These are phyloP conservation scores for Halenospora varia DNA, from an alignment of 495 filamentous ascomycete genomes.

Conservation along the genomic window DNA sequence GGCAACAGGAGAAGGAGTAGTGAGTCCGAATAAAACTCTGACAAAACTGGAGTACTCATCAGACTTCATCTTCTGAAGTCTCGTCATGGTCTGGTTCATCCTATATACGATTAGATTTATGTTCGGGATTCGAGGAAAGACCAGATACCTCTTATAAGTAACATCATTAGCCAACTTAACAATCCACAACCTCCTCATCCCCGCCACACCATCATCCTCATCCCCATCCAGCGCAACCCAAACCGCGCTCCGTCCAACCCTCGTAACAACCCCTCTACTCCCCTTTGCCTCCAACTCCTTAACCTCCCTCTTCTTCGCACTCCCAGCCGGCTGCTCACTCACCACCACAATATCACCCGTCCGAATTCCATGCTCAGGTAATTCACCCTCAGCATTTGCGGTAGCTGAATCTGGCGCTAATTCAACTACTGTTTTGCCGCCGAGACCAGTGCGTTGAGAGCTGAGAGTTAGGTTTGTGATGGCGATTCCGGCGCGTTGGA, in stretches of 20 bases:
- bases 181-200: constrained; percentile 57
- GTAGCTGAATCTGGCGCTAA: constrained; percentile 72
- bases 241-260: constrained; percentile 58
- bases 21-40: constrained; percentile 76
- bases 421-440: constrained; percentile 82
- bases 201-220: constrained; percentile 53
- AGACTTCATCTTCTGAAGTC: constrained; percentile 67
- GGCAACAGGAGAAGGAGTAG: constrained; percentile 51
- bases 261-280: constrained; percentile 76
- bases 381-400: constrained; percentile 33
- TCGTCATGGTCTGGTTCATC: constrained; percentile 87
- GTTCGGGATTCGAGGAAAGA: too few species aligned
- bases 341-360: constrained; percentile 86
- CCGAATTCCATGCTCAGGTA: constrained; percentile 80
- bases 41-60: constrained; percentile 70
- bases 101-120: too few species aligned
- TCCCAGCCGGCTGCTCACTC: constrained; percentile 65
- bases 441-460: constrained; percentile 87
- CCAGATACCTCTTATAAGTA: constrained; percentile 78
- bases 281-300: constrained; percentile 59
- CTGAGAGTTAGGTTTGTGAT: constrained; percentile 71
- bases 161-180: constrained; percentile 96
- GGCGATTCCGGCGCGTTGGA: constrained; percentile 84
- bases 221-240: constrained; percentile 64
- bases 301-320: constrained; percentile 68